phyloP scores from a whole-genome alignment of 139 green algal species.

The Gonium pectorale region DNA sequence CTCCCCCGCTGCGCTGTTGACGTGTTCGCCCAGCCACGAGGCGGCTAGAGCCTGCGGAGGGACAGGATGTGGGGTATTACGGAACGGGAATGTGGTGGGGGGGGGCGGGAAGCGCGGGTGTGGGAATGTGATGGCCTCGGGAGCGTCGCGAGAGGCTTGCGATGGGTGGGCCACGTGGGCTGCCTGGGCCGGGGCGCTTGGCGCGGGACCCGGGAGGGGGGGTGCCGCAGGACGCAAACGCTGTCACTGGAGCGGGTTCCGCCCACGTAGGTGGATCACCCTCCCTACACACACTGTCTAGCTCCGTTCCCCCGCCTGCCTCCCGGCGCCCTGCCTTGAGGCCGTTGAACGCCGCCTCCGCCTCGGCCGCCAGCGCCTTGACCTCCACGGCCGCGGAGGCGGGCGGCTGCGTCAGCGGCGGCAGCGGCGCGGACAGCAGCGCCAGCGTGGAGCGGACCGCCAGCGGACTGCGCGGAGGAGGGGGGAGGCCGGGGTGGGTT shows the following conservation, averaged over 20 bases:
- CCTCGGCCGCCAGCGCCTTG: slow-evolving; percentile 58
- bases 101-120: too few relatives aligned
- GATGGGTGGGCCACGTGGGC: too few relatives aligned
- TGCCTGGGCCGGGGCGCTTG: too few relatives aligned
- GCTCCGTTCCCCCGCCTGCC: too few relatives aligned
- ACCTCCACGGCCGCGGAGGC: slow-evolving; percentile 59
- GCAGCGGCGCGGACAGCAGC: slow-evolving; percentile 53
- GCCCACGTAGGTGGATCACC: too few relatives aligned
- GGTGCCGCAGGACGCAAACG: too few relatives aligned
- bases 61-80: too few relatives aligned
- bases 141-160: too few relatives aligned
- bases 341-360: slow-evolving; percentile 56
- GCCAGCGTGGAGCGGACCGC: slow-evolving; percentile 39
- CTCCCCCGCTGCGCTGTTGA: slow-evolving; percentile 69
- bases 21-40: slow-evolving; percentile 87
- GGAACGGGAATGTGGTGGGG: background rate
- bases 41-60: slow-evolving; percentile 38
- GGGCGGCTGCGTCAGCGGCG: slow-evolving; percentile 54
- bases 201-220: too few relatives aligned
- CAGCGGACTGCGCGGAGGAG: slow-evolving; percentile 49
- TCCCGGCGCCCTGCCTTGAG: slow-evolving; percentile 34
- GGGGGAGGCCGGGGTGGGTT: background rate
- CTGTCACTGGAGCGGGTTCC: too few relatives aligned
- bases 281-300: too few relatives aligned
- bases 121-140: too few relatives aligned